Evolutionary conservation across 306 rosid genomes (phyloP), one percentile per base, ranked within the genome.

Genomic region (Senna tora): DNA sequence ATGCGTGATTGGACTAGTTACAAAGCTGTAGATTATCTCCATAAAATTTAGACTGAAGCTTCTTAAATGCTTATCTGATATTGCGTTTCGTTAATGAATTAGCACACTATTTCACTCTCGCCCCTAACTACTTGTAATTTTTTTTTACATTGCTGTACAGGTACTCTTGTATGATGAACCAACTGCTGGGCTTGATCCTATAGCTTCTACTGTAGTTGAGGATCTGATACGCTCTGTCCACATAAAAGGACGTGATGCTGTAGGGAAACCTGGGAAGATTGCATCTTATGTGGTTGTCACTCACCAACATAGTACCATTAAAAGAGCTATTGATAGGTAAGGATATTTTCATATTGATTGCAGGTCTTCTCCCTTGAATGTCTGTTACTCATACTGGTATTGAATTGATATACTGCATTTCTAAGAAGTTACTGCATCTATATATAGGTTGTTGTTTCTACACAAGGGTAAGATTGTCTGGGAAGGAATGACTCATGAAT

Each of bases 101-200:
- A 41, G 38, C 32, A 32, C 39, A 50, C 64, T 19, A 33, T 7
- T 63, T 28, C 47, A 19, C 9, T 12, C 63, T 34, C 53, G 49
- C 61, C 20, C 46, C 73, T 11, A 16, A 50, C 65, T 66, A 9
- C 60, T 51, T 64, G 64, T 56, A 71, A 55, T 74, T 43, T 20
- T 25, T 64, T 75, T 76, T 20, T 70, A 7, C 63, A 41, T 47
- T 52, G 21, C 62, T 76, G 74, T 62, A 54, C 80, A 95, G 97
- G 97, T 95, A 50, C 93, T 95, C 56, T 79, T 95, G 80, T 95
- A 91, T 58, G 99, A 91, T 46, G 99, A 95, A 81, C 99, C 99
- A 54, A 95, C 96, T 8, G 99, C 97, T 69, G 99, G 99, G 69
- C 97, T 95, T 53, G 99, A 95, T 85, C 99, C 99, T 28, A 95